Conservation (phyloP, 2,329 filamentous ascomycete genomes). For the Cryphonectria carpinicola region DNA sequence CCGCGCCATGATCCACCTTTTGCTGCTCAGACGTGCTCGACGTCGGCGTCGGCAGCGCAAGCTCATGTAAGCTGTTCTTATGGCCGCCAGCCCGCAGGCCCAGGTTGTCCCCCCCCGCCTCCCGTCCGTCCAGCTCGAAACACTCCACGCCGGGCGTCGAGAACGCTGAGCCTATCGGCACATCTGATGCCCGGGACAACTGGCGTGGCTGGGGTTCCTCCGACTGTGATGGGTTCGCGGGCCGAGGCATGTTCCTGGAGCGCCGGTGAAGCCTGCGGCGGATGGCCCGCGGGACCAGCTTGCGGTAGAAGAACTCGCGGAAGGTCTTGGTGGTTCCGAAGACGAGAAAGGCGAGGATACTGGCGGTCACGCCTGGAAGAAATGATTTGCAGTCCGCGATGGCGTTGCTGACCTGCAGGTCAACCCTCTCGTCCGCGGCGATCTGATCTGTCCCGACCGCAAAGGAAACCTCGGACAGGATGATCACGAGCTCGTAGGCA, state of each 20-base stretch:
- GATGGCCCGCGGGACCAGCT: constrained; percentile 31
- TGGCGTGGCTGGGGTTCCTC: background rate
- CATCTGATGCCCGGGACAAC: background rate
- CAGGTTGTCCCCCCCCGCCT: constrained; percentile 7
- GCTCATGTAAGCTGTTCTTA: background rate
- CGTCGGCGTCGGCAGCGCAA: constrained; percentile 12
- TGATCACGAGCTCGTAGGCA: constrained; percentile 43
- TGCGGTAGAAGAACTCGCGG: constrained; percentile 35
- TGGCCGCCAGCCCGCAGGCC: background rate
- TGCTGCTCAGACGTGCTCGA: constrained; percentile 6
- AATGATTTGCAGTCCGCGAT: constrained; percentile 41
- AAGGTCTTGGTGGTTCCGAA: constrained; percentile 47
- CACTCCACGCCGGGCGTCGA: constrained; percentile 1
- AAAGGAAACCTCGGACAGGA: constrained; percentile 43
- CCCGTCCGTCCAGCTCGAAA: constrained; percentile 20
- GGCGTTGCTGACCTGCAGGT: constrained; percentile 40
- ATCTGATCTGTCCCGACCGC: constrained; percentile 37
- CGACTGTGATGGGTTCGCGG: background rate
- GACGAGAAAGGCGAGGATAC: constrained; percentile 43
- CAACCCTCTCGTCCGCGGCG: constrained; percentile 34
- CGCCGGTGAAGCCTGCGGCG: constrained; percentile 18
- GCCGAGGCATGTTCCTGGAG: background rate
- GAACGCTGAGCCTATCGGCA: constrained; percentile 7
- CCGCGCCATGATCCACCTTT: constrained; percentile 6
- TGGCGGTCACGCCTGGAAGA: constrained; percentile 43